phyloP scores from a whole-genome alignment of 2,329 filamentous ascomycete genomes.

The Helminthosporium solani region DNA sequence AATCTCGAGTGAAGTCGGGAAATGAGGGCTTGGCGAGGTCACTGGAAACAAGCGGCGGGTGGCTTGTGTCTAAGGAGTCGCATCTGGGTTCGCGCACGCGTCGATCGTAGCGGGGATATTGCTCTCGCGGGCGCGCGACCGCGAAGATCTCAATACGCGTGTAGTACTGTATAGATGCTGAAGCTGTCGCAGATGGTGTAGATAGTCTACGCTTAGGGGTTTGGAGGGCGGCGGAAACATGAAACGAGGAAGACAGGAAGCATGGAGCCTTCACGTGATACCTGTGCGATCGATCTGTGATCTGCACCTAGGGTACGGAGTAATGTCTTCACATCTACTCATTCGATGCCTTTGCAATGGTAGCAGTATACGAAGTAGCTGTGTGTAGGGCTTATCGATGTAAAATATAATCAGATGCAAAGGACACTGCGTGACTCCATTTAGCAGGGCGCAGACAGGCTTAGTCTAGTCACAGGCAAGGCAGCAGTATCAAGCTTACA shows the following conservation, averaged over 20 bases:
- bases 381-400: too few relatives aligned
- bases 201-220: not conserved
- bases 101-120: not conserved
- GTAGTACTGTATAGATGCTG: not conserved
- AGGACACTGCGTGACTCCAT: too few relatives aligned
- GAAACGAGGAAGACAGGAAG: not conserved
- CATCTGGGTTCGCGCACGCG: not conserved
- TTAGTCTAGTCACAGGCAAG: too few relatives aligned
- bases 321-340: too few relatives aligned
- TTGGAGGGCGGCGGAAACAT: not conserved
- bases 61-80: slow-evolving; percentile 22
- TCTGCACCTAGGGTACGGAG: not conserved
- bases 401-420: too few relatives aligned
- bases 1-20: slow-evolving; percentile 29
- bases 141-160: not conserved
- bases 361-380: too few relatives aligned
- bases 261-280: not conserved
- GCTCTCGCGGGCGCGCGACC: not conserved
- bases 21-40: slow-evolving; percentile 40
- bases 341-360: too few relatives aligned
- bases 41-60: slow-evolving; percentile 28
- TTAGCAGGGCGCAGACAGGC: too few relatives aligned
- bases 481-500: not conserved
- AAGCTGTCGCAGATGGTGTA: not conserved
- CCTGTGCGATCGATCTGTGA: not conserved